Conservation (phyloP, 1,139 yeast species). For the Diutina mesorugosa region DNA sequence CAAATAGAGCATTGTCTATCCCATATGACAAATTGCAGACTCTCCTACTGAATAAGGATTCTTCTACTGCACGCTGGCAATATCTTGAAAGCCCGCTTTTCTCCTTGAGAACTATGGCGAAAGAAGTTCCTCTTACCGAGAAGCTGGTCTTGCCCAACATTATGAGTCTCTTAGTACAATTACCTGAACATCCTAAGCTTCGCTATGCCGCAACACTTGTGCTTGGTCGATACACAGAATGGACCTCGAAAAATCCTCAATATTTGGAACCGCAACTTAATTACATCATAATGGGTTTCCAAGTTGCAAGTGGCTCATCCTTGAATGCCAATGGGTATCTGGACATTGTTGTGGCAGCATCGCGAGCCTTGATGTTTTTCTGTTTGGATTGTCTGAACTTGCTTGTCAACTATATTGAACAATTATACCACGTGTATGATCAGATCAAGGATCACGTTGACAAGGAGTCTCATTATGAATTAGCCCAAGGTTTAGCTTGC, state of each 20-base stretch:
- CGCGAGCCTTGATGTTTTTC: conserved; percentile 88
- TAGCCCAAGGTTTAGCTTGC: conserved; percentile 85
- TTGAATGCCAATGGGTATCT: conserved; percentile 9
- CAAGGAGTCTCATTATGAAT: conserved; percentile 58
- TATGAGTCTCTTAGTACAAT: conserved; percentile 52
- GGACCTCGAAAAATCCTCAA: conserved; percentile 84
- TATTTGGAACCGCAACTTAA: conserved; percentile 72
- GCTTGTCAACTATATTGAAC: conserved; percentile 60
- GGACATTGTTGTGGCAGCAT: conserved; percentile 73
- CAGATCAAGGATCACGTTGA: conserved; percentile 49
- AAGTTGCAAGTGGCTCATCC: conserved; percentile 14
- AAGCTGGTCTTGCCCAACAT: conserved; percentile 63
- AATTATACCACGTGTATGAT: conserved; percentile 63
- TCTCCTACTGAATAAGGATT: conserved; percentile 5
- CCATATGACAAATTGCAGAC: conserved; percentile 43
- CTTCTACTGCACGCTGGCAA: conserved; percentile 55
- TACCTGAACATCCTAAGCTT: conserved; percentile 80
- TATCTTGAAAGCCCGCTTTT: conserved; percentile 82
- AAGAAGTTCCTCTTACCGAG: conserved; percentile 66
- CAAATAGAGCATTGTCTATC: conserved; percentile 49
- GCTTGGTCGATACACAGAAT: conserved; percentile 86
- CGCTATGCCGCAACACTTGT: conserved; percentile 90
- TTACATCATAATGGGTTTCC: conserved; percentile 74
- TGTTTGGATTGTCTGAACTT: conserved; percentile 80
- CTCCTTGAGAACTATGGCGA: conserved; percentile 88